Conservation (phyloP, 1,284 basidiomycete genomes). For the Trichosporon inkin region DNA sequence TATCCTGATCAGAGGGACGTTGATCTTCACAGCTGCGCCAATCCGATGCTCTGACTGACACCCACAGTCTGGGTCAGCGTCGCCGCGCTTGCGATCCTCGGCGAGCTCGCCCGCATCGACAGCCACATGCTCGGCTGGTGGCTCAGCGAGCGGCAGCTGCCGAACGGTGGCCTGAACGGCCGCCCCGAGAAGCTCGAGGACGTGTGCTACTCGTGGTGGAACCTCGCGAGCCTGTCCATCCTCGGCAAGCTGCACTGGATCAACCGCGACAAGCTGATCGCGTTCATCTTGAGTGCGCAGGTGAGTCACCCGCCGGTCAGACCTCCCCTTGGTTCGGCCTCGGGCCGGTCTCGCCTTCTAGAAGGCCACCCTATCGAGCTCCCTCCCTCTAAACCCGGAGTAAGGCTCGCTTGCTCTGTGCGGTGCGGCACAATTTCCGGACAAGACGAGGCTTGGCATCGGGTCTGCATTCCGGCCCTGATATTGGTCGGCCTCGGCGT, state of each 20-base stretch:
- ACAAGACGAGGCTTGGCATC: no score
- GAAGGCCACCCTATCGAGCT: no score
- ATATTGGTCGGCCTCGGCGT: neutral
- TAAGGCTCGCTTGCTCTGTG: no score
- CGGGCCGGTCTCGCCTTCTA: no score
- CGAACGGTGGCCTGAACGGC: conserved; percentile 90
- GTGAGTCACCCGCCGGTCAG: conserved; percentile 50
- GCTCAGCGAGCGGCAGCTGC: conserved; percentile 87
- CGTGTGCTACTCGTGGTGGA: conserved; percentile 98
- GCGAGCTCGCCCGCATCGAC: conserved; percentile 72
- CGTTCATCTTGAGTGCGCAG: conserved; percentile 86
- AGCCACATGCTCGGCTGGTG: conserved; percentile 76
- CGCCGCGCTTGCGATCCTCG: conserved; percentile 79
- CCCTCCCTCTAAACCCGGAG: no score
- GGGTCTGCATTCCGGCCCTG: no score
- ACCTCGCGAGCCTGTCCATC: conserved; percentile 81
- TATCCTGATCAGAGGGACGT: no score
- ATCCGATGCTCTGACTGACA: neutral
- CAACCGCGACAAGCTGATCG: conserved; percentile 69
- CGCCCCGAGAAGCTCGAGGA: conserved; percentile 95
- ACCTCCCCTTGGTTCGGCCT: no score
- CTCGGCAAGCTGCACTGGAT: conserved; percentile 85
- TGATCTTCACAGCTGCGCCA: neutral
- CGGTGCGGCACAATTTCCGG: no score
- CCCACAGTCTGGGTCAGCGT: conserved; percentile 85